Evolutionary conservation across 2,329 filamentous ascomycete genomes (phyloP), one percentile per base, ranked within the genome.

Genomic region (Xylaria multiplex): DNA sequence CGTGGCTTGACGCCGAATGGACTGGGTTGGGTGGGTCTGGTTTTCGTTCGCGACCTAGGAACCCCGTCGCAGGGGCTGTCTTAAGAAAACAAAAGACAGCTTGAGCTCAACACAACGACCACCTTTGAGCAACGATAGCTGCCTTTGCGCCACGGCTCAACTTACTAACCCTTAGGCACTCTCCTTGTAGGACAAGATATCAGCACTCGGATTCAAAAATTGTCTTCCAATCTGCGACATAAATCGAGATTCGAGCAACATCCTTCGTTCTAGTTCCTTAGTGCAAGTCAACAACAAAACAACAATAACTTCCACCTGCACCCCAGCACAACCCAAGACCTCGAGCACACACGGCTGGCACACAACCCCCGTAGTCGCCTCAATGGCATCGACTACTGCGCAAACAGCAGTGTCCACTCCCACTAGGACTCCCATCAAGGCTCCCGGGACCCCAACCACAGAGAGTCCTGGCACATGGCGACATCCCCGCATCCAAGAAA

Each of bases 401-500:
- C 66, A 72, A 59, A 81, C 80, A 70, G 75, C 86, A 70, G 68
- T 84, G 76, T 77, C 76, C 37, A 81, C 78, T 32, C 77, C 80
- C 37, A 74, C 68, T 55, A 77, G 79, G 49, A 81, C 78, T 27
- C 77, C 80, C 35, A 74, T 67, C 56, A 77, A 79, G 48, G 64
- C 77, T 19, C 62, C 73, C 6, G 69, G 79, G 0, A 68, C 75
- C 16, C 70, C 74, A 24, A 70, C 72, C 48, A 75, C 79, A 32
- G 86, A 88, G 59, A 88, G 85, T 72, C 86, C 92, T 6, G 94
- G 95, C 62, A 93, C 90, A 76, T 99, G 96, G 95, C 88, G 90
- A 75, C 96, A 99, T 78, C 96, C 96, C 40, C 89, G 91, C 69
- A 85, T 97, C 70, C 86, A 93, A 74, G 95, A 98, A 80, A 96